Evolutionary conservation across 2,329 filamentous ascomycete species (phyloP).

Genomic region (Colletotrichum camelliae): DNA sequence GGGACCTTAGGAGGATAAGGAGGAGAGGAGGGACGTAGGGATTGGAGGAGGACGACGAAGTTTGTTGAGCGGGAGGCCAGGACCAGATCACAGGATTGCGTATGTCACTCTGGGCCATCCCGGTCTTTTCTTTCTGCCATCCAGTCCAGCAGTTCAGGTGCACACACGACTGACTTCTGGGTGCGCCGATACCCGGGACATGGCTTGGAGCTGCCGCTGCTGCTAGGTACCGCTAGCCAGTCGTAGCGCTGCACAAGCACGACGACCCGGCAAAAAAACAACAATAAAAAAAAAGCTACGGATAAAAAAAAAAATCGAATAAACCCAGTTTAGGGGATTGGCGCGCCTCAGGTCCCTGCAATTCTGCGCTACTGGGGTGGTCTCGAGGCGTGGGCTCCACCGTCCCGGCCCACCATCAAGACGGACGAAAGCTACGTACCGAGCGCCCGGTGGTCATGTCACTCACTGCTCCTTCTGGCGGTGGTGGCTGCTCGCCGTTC

Average conservation of each 20-base stretch:
- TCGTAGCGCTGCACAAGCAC: neutral
- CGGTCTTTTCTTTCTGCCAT: neutral
- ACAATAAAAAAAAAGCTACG: neutral
- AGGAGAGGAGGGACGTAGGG: neutral
- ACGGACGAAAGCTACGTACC: neutral
- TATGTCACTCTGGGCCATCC: constrained; percentile 21
- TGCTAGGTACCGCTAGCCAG: neutral
- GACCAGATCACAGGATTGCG: constrained; percentile 15
- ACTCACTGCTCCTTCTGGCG: neutral
- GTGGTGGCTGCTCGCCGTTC: neutral
- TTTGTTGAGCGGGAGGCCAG: constrained; percentile 5
- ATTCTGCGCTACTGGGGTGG: constrained; percentile 7
- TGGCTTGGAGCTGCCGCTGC: neutral
- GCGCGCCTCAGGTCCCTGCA: constrained; percentile 11
- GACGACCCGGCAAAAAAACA: neutral
- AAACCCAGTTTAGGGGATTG: constrained; percentile 12
- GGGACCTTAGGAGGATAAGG: neutral
- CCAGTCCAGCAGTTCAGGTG: neutral
- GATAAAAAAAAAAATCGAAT: neutral
- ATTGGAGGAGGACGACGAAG: neutral
- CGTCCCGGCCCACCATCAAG: neutral
- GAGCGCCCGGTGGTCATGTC: constrained; percentile 2
- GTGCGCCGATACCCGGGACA: constrained; percentile 9
- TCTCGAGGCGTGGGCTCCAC: neutral
- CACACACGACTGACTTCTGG: neutral